Conservation (phyloP, 768 basidiomycete genomes). For the Phallus indusiatus region DNA sequence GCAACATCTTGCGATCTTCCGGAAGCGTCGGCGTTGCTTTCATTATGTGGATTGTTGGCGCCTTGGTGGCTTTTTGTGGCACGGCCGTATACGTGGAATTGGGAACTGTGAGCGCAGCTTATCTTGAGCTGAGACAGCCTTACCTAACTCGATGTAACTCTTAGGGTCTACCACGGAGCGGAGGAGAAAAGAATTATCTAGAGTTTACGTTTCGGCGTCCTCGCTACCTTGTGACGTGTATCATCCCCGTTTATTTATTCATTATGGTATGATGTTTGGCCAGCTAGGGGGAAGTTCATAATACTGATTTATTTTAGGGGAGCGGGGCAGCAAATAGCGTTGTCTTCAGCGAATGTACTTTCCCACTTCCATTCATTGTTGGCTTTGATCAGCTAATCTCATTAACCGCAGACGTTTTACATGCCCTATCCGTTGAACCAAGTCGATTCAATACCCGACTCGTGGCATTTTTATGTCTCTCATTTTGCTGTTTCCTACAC, state of each 20-base stretch:
- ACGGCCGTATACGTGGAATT: constrained; percentile 9
- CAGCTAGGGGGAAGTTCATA: background rate
- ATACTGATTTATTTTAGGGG: background rate
- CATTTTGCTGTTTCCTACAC: background rate
- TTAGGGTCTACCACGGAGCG: constrained; percentile 6
- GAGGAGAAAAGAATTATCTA: constrained; percentile 9
- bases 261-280: background rate
- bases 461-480: background rate
- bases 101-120: background rate
- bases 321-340: background rate
- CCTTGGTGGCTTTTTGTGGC: background rate
- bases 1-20: constrained; percentile 3
- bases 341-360: constrained; percentile 2
- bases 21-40: constrained; percentile 7
- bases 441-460: background rate
- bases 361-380: background rate
- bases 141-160: too few relatives aligned
- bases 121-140: background rate
- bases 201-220: background rate
- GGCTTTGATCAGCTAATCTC: background rate
- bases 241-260: constrained; percentile 1
- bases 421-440: background rate
- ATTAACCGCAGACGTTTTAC: background rate
- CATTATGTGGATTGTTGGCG: constrained; percentile 5
- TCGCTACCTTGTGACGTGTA: constrained; percentile 1